phyloP scores from a whole-genome alignment of 768 basidiomycete species.

The Collybia sp. region DNA sequence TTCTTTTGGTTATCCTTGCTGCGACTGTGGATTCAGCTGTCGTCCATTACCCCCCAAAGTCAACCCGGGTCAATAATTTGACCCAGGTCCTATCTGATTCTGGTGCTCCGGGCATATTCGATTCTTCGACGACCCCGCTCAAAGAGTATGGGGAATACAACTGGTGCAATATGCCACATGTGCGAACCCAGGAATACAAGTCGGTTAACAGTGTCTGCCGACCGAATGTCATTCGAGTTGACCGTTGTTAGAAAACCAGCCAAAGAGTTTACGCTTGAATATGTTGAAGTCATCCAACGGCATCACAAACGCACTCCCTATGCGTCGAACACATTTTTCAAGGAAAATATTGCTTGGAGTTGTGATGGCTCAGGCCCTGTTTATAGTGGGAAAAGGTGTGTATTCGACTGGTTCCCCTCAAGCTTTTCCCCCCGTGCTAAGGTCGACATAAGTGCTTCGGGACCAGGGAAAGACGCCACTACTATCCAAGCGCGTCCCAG shows the following conservation, averaged over 20 bases:
- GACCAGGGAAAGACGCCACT: conserved; percentile 19
- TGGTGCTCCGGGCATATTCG: conserved; percentile 43
- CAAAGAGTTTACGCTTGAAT: conserved; percentile 31
- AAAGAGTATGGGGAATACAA: conserved; percentile 40
- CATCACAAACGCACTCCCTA: conserved; percentile 54
- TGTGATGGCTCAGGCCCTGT: conserved; percentile 38
- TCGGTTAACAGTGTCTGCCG: conserved; percentile 13
- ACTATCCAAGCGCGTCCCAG: conserved; percentile 26
- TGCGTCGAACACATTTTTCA: conserved; percentile 44
- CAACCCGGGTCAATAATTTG: conserved; percentile 37
- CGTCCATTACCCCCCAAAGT: conserved; percentile 33
- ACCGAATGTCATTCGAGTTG: background rate
- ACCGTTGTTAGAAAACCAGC: conserved; percentile 26
- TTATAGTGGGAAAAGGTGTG: conserved; percentile 24
- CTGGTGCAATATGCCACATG: conserved; percentile 56
- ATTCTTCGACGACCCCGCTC: conserved; percentile 33
- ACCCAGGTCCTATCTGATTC: conserved; percentile 35
- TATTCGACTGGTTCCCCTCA: background rate
- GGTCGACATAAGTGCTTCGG: conserved; percentile 12
- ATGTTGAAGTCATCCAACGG: conserved; percentile 47
- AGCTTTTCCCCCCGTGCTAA: background rate
- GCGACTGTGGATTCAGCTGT: conserved; percentile 12
- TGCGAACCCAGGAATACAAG: conserved; percentile 39
- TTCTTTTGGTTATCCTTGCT: conserved; percentile 2
- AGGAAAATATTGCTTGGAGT: conserved; percentile 40